Base-by-base conservation (phyloP, 176 grass and related monocot genomes). In the Canna indica region DNA sequence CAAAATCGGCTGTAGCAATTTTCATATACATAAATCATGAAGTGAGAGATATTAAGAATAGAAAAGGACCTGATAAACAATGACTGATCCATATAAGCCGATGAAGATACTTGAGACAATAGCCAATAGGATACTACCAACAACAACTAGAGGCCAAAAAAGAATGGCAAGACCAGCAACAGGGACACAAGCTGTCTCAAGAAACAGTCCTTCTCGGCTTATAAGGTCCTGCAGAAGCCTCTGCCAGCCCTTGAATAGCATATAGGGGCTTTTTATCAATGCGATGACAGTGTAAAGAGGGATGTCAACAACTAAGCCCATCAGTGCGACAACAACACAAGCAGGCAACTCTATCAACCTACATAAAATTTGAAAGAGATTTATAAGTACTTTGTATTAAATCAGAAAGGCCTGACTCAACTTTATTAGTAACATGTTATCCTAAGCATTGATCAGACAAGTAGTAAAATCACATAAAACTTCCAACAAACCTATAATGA, bases 221-320 rank as follows among this genome's bases (percentile, higher is more conserved):
- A 96, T 86, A 32, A 96, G 80, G 32, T 96, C 91, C 33, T 96
- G 88, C 14, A 96, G 76, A 56, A 96, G 58, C 73, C 91, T 86
- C 85, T 96, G 91, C 91, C 91, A 96, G n/a, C 91, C 91, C 64
- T 96, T 96, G 79, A 91, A 96, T 67, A 96, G 85, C 91, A 96
- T 96, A 41, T 96, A 96, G 30, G 91, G 91, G 75, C 91, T 96
- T 79, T 96, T 96, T 81, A 96, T 70, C 53, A 96, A 20, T 8
- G 88, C 88, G 30, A 96, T 91, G 26, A 91, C 81, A 0, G 91
- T 91, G 78, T 91, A 96, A 27, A 96, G 80, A 0, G 91, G 91
- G 56, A 96, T 85, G 70, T 96, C 88, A 14, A 96, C 78, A 5
- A 85, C 24, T 73, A 96, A 54, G 20, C 91, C 91, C 59, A 96